Base-by-base conservation (phyloP, 805 yeast species). In the Ogataea naganishii region DNA sequence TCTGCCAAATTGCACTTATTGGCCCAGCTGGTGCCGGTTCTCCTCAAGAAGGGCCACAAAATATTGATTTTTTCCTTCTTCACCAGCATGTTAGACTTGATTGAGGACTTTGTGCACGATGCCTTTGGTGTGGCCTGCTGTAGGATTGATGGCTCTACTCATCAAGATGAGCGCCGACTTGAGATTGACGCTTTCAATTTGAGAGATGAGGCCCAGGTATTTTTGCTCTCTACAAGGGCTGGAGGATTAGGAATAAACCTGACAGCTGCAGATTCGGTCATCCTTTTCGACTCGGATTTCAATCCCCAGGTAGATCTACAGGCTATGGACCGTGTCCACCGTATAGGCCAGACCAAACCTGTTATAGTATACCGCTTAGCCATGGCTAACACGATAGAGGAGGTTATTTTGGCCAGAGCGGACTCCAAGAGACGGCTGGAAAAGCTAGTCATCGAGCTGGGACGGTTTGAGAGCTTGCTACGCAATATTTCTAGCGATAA, bases 271-370 rank as follows among this genome's bases (percentile, higher is more conserved):
- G 96, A 92, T 40, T 78, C 94, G 2, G 97, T 92, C 1, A 72
- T 89, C 4, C 45, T 89, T 8, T 86, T 84, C 48, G 98, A 89
- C 47, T 80, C 85, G 33, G 98, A 89, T 49, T 89, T 96, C 95
- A 89, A 89, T 46, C 98, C 97, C 0, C 96, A 89, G 48, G 94
- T 85, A 38, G 97, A 89, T 55, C 60, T 86, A 29, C 98, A 89
- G 51, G 97, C 97, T 0, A 89, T 89, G 75, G 97, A 88, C 45
- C 66, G 98, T 32, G 94, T 82, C 9, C 97, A 89, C 50, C 64
- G 98, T 47, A 84, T 92, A 32, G 97, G 97, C 1, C 98, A 89
- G 51, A 66, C 61, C 1, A 74, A 70, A 32, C 96, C 96, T 1
- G 95, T 88, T 4, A 64, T 83, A 14, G 71, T 89, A 1, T 84